Evolutionary conservation across 768 basidiomycete genomes (phyloP).

Genomic region (Filobasidium wieringae): DNA sequence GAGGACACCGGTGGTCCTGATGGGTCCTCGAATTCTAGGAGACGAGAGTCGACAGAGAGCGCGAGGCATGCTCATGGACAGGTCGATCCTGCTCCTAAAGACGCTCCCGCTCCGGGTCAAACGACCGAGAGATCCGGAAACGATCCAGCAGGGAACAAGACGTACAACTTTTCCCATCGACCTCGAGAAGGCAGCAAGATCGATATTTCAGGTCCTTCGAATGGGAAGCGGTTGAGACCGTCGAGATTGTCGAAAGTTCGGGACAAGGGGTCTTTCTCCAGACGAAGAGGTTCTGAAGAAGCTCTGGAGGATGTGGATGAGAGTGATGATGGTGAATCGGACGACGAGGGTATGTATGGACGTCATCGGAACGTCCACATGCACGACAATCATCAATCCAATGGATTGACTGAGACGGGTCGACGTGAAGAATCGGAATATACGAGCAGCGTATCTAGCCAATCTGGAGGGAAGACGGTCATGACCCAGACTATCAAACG

Average conservation of each 20-base stretch:
- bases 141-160: neutral
- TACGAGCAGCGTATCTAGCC: neutral
- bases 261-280: neutral
- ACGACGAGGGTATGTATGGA: neutral
- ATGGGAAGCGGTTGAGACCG: neutral
- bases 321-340: neutral
- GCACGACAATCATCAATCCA: neutral
- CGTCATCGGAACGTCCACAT: neutral
- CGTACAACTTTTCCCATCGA: conserved; percentile 4
- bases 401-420: neutral
- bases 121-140: neutral
- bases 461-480: neutral
- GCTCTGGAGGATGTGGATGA: neutral
- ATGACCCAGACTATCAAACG: neutral
- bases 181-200: neutral
- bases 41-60: neutral
- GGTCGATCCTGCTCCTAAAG: conserved; percentile 6
- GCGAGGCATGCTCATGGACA: conserved; percentile 2
- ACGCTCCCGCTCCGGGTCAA: conserved; percentile 5
- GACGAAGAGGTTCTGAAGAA: too few species aligned
- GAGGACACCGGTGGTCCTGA: neutral
- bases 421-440: too few species aligned
- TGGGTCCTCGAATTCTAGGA: neutral
- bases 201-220: neutral
- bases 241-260: neutral